Conservation (phyloP, 345 rosid genomes). For the Salix brachista region DNA sequence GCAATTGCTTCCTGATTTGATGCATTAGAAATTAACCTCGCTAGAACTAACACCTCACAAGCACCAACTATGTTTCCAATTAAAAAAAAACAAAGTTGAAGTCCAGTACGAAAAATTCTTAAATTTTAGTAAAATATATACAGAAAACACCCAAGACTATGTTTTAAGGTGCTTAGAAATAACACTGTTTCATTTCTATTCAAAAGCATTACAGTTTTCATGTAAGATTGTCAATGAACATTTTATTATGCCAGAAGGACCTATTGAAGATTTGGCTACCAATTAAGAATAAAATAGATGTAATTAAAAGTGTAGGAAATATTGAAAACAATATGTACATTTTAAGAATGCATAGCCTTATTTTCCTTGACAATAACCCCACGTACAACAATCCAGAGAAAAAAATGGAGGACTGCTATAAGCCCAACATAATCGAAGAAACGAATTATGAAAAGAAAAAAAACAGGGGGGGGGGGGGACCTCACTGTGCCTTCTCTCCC, state of each 20-base stretch:
- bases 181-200: neutral
- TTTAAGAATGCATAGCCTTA: neutral
- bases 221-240: neutral
- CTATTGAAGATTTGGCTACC: neutral
- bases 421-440: neutral
- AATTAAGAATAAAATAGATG: neutral
- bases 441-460: neutral
- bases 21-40: neutral
- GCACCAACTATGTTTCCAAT: neutral
- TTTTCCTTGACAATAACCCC: neutral
- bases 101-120: neutral
- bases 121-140: neutral
- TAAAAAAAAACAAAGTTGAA: neutral
- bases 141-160: neutral
- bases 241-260: neutral
- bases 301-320: neutral
- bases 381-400: neutral
- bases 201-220: neutral
- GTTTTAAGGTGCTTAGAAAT: neutral
- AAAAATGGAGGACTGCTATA: neutral
- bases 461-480: no score
- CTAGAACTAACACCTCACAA: neutral
- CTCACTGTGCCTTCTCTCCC: neutral
- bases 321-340: neutral
- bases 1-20: conserved; percentile 67